Evolutionary conservation across 2,329 filamentous ascomycete species (phyloP), one percentile per base, ranked within the genome.

Genomic region (Xylaria sp.): DNA sequence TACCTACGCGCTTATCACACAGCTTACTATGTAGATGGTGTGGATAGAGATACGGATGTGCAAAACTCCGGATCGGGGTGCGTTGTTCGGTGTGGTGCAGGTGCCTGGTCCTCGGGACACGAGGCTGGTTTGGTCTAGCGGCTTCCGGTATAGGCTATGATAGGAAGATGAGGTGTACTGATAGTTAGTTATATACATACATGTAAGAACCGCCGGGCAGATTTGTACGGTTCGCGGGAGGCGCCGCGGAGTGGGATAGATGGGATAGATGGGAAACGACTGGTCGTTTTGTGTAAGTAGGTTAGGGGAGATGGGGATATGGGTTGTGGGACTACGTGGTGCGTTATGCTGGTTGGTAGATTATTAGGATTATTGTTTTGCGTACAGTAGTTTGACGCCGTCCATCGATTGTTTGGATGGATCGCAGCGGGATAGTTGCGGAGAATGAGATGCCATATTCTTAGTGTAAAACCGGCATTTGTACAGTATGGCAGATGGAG

Each of bases 141-240:
- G 31, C 53, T 38, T 23, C 9, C 33, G 10, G 33, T 56, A 38
- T 54, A 38, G 38, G 38, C 38, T 17, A 6, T 26, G 15, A n/a
- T 11, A 23, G 36, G 36, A 38, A 13, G 36, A 13, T 13, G 36
- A 38, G 36, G 36, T 38, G 11, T n/a, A 36, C 15, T 11, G 31
- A 28, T 54, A 54, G 13, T 2, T 20, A 20, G 23, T 23, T n/a
- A 7, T 4, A 33, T 33, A 33, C 6, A 33, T 33, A 33, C 11
- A 20, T n/a, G 7, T 54, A 17, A n/a, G 56, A 59, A 51, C 62
- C 62, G 26, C 13, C 2, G 54, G 23, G 23, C 20, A 31, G 44
- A 58, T 31, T 56, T 4, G 31, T 40, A 33, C 36, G 61, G 53
- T 64, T 58, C 61, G 54, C 38, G 59, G 60, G 59, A 59, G 62